A percentile compares a stretch with the other conserved stretches of the same genome.
Evolutionary conservation across 1,284 basidiomycete genomes (phyloP).

Genomic region (Tilletia setariae): DNA sequence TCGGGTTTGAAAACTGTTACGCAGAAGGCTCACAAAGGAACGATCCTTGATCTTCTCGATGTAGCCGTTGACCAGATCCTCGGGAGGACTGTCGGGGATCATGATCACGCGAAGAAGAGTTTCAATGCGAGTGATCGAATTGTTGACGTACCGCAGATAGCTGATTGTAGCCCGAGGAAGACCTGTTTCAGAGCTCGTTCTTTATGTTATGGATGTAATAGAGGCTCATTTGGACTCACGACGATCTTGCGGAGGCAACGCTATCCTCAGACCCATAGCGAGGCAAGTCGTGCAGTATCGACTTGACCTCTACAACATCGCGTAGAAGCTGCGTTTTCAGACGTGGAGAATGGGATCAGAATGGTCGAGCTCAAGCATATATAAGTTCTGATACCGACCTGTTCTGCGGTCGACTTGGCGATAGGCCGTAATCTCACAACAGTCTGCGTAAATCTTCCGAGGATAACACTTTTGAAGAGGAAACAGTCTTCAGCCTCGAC

Average conservation of each 20-base stretch:
- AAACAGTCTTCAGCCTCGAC: background rate
- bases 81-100: conserved; percentile 21
- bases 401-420: conserved; percentile 30
- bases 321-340: background rate
- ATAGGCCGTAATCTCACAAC: conserved; percentile 45
- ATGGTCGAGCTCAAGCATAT: background rate
- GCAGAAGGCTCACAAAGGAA: conserved; percentile 24
- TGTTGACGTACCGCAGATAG: conserved; percentile 42
- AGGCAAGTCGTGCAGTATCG: conserved; percentile 41
- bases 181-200: background rate
- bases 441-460: conserved; percentile 32
- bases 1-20: conserved; percentile 60
- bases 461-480: conserved; percentile 20
- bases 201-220: too few relatives aligned
- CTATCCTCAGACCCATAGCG: conserved; percentile 34
- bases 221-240: background rate
- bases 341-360: background rate
- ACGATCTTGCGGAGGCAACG: background rate
- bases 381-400: conserved; percentile 23
- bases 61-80: conserved; percentile 39
- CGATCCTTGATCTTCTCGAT: conserved; percentile 39
- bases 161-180: conserved; percentile 17
- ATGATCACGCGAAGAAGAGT: conserved; percentile 37
- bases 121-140: conserved; percentile 33
- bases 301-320: conserved; percentile 37